Base-by-base conservation (phyloP, 2,329 filamentous ascomycete genomes). In the Trichoderma hamatum region DNA sequence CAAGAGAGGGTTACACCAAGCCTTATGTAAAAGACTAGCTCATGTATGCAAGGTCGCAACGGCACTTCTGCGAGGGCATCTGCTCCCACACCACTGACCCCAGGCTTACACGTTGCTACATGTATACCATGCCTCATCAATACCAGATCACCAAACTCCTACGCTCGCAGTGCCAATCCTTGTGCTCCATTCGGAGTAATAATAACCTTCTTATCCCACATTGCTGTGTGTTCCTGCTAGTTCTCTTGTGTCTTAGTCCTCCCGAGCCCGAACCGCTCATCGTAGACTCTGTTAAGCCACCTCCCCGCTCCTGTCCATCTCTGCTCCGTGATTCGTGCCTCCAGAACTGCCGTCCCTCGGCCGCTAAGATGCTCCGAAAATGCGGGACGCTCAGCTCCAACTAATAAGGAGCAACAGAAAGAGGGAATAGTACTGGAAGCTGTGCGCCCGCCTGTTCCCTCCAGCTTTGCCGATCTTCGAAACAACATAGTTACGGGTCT, bases 221-320 rank as follows among this genome's bases (percentile, higher is more conserved):
- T 49, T 6, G 46, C 56, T 21, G 21, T 13, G 19, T 34, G n/a
- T 26, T 43, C 13, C 46, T 60, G 55, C 65, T 67, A 60, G 56
- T 46, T 61, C 55, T 19, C 26, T 34, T 46, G 24, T 43, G 56
- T 67, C 43, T 61, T 67, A 67, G 65, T n/a, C 49, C 56, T 67
- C 55, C 65, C 65, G 65, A 67, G 46, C 24, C 65, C 65, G 65
- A 61, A 26, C 63, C 36, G 63, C 63, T 19, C 39, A 43, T 43
- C 39, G 39, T 43, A 19, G 19, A 43, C 39, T 16, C n/a, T n/a
- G 39, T 43, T 43, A 36, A 51, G 61, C 61, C 51, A 36, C 46
- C 63, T 66, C 63, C 63, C 63, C 63, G 63, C 63, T 52, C 36
- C 24, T 26, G 11, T 14, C n/a, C 43, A 49, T 26, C 26, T 49